Conservation (phyloP, 345 rosid species). For the Ceriops zippeliana region DNA sequence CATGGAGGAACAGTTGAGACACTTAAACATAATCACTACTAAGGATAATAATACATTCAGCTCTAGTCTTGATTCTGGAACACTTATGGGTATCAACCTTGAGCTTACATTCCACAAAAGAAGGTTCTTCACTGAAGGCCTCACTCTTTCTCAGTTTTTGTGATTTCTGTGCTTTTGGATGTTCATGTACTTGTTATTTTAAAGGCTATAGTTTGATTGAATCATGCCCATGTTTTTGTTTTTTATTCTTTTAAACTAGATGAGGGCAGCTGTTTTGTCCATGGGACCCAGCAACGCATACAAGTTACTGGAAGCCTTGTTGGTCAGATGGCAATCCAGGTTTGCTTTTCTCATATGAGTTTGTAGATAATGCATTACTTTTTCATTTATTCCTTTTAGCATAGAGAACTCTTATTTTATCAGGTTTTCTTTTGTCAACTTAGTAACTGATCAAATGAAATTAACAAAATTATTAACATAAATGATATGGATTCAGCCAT, state of each 20-base stretch:
- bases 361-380: neutral
- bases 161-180: constrained; percentile 1
- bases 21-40: constrained; percentile 46
- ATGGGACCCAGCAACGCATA: constrained; percentile 59
- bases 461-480: neutral
- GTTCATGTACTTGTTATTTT: neutral
- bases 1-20: constrained; percentile 71
- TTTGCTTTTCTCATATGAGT: constrained; percentile 29
- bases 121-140: constrained; percentile 41
- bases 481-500: neutral
- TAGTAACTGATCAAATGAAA: neutral
- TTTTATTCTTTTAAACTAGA: constrained; percentile 34
- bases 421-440: too few species aligned
- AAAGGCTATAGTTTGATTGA: neutral
- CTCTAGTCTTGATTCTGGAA: constrained; percentile 30
- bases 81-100: constrained; percentile 49
- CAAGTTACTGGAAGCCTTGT: constrained; percentile 61
- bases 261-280: constrained; percentile 61
- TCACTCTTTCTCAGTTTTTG: neutral
- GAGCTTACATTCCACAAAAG: constrained; percentile 57
- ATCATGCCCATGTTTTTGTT: neutral
- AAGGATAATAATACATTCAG: constrained; percentile 33
- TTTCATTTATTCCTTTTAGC: neutral
- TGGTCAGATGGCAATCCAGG: constrained; percentile 83
- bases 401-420: constrained; percentile 7